A percentile compares a stretch with the other conserved stretches of the same genome.
Evolutionary conservation across 2,329 filamentous ascomycete species (phyloP).

Genomic region (Aspergillus hiratsukae): DNA sequence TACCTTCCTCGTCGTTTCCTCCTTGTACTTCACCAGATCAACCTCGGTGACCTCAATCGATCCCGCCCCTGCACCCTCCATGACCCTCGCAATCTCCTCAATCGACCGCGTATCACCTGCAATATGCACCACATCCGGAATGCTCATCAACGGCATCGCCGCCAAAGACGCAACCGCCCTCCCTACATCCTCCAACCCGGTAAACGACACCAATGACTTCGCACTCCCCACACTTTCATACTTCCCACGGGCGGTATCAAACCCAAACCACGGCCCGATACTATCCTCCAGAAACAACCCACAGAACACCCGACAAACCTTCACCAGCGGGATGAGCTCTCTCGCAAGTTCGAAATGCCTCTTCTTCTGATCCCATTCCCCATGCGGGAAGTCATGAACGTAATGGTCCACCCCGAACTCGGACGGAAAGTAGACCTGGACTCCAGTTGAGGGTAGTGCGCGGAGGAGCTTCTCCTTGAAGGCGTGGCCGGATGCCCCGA

Average conservation of each 20-base stretch:
- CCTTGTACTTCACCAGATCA: conserved; percentile 23
- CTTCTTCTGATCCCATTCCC: conserved; percentile 33
- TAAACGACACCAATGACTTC: conserved; percentile 26
- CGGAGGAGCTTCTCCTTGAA: conserved; percentile 27
- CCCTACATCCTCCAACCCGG: conserved; percentile 28
- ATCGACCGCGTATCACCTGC: conserved; percentile 24
- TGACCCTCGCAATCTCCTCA: conserved; percentile 20
- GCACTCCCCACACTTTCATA: conserved; percentile 28
- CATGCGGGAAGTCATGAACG: conserved; percentile 31
- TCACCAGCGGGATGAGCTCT: conserved; percentile 14
- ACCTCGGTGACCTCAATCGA: conserved; percentile 20
- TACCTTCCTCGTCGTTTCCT: conserved; percentile 12
- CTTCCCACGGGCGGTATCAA: conserved; percentile 22
- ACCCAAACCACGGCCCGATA: conserved; percentile 32
- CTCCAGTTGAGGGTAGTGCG: conserved; percentile 17
- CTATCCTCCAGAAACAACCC: conserved; percentile 33
- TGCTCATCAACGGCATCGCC: conserved; percentile 9
- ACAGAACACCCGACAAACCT: conserved; percentile 27
- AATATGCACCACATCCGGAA: conserved; percentile 25
- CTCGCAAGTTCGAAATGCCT: conserved; percentile 20
- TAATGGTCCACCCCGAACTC: conserved; percentile 39
- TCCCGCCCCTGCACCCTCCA: conserved; percentile 22
- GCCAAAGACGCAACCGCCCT: conserved; percentile 25
- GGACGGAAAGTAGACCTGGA: conserved; percentile 34
- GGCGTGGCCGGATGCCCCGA: conserved; percentile 22